Percentiles rank a stretch among this genome's conserved stretches.
phyloP scores from a whole-genome alignment of 1,284 basidiomycete genomes.

The Heterobasidion irregulare region DNA sequence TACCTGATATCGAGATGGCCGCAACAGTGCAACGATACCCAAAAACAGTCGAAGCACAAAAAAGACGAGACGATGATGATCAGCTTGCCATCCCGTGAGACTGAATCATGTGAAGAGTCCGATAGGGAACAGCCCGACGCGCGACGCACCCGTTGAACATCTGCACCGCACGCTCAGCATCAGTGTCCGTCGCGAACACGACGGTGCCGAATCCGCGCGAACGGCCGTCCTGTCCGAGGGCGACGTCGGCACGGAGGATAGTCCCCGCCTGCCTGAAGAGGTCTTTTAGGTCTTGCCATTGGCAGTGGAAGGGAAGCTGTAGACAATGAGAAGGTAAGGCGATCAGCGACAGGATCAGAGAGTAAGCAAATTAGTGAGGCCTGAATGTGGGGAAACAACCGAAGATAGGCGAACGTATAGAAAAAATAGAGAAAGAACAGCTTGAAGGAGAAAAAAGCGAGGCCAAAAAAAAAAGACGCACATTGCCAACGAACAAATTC shows the following conservation, averaged over 20 bases:
- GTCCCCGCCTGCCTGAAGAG: slow-evolving; percentile 93
- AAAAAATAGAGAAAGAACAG: neutral
- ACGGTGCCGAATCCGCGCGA: slow-evolving; percentile 93
- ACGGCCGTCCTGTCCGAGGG: slow-evolving; percentile 86
- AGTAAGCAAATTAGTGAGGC: no score
- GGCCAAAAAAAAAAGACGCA: slow-evolving; percentile 20
- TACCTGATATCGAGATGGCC: slow-evolving; percentile 36
- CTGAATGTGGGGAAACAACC: neutral
- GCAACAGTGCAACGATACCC: neutral
- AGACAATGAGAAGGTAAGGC: neutral
- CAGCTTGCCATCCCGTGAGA: neutral
- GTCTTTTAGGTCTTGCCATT: slow-evolving; percentile 99
- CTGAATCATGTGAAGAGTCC: no score
- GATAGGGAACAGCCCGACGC: no score
- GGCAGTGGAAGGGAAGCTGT: slow-evolving; percentile 91
- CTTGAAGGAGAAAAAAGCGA: neutral
- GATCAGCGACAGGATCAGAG: slow-evolving; percentile 2
- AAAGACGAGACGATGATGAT: neutral
- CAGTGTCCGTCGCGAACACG: slow-evolving; percentile 83
- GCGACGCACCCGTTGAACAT: slow-evolving; percentile 78
- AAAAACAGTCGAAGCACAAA: neutral
- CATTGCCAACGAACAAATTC: slow-evolving; percentile 65
- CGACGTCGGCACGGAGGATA: slow-evolving; percentile 91
- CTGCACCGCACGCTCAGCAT: slow-evolving; percentile 84
- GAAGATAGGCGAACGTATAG: neutral